Evolutionary conservation across 2,329 filamentous ascomycete species (phyloP), one percentile per base, ranked within the genome.

Genomic region (Aspergillus fijiensis): DNA sequence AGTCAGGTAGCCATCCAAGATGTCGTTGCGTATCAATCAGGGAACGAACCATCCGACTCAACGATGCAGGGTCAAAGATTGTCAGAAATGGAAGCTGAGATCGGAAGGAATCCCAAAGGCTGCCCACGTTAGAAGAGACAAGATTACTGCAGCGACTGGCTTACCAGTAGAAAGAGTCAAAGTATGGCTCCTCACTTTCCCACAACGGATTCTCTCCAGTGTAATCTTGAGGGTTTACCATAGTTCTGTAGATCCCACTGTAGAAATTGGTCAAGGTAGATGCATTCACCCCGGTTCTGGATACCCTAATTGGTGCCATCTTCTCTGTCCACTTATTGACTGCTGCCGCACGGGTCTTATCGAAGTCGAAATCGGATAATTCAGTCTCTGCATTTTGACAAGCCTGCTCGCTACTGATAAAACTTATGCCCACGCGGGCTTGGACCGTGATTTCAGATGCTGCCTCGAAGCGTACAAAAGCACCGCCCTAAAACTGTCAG

Each of bases 191-290:
- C 0, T 74, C 76, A 54, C 83, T 87, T 1, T 80, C 69, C 87
- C 88, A 91, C 0, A 86, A 70, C 3, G 87, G 86, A 60, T 91
- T 91, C 71, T 91, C 88, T 1, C 86, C 87, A 0, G 88, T 90
- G 63, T 89, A 89, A 65, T 90, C 88, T 65, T 90, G 88, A 1
- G 88, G 88, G 55, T 85, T 88, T 59, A 90, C 83, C 85, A 90
- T 87, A 2, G 85, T 85, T 19, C 87, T 79, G 68, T 90, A 90
- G 19, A 88, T 82, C 2, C 87, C 88, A 58, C 85, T 89, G 78
- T 88, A 90, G 65, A 91, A 89, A 45, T 84, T 84, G 19, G 75
- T 85, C 49, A 76, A 65, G 19, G 73, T 62, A 6, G 72, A 71
- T 2, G 66, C 55, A 35, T 74, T 65, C 16, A 76, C 65, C 2